Evolutionary conservation across 2,329 filamentous ascomycete genomes (phyloP).

Genomic region (Diaporthe sp.): DNA sequence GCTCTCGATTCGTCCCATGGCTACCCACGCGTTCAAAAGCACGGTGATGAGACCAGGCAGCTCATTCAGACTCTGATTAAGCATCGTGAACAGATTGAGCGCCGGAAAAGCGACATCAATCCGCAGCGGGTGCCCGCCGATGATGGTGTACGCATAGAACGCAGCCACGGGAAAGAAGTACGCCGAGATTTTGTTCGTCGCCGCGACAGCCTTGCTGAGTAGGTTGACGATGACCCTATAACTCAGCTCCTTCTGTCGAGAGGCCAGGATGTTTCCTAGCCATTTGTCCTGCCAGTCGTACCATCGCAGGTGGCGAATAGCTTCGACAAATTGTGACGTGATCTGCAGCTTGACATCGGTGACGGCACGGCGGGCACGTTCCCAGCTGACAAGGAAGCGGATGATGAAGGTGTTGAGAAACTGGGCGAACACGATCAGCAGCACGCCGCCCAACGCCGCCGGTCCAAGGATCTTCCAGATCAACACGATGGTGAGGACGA

Average conservation of each 20-base stretch:
- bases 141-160: conserved; percentile 82
- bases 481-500: conserved; percentile 78
- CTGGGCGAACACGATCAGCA: conserved; percentile 77
- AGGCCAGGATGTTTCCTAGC: conserved; percentile 75
- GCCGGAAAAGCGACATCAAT: conserved; percentile 90
- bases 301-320: conserved; percentile 83
- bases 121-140: conserved; percentile 74
- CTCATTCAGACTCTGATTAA: conserved; percentile 79
- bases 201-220: conserved; percentile 71
- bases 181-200: conserved; percentile 77
- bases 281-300: conserved; percentile 85
- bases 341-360: conserved; percentile 84
- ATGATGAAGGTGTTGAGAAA: conserved; percentile 76
- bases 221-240: conserved; percentile 72
- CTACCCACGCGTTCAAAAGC: conserved; percentile 84
- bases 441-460: conserved; percentile 79
- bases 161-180: conserved; percentile 83
- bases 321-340: conserved; percentile 87
- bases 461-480: conserved; percentile 85
- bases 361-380: conserved; percentile 75
- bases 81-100: conserved; percentile 80
- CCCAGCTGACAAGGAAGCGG: conserved; percentile 72
- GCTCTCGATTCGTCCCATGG: conserved; percentile 81
- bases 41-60: conserved; percentile 81
- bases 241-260: conserved; percentile 74